Percentiles rank a stretch among this genome's conserved stretches.
phyloP scores from a whole-genome alignment of 805 yeast genomes.

The Wickerhamomyces canadensis region DNA sequence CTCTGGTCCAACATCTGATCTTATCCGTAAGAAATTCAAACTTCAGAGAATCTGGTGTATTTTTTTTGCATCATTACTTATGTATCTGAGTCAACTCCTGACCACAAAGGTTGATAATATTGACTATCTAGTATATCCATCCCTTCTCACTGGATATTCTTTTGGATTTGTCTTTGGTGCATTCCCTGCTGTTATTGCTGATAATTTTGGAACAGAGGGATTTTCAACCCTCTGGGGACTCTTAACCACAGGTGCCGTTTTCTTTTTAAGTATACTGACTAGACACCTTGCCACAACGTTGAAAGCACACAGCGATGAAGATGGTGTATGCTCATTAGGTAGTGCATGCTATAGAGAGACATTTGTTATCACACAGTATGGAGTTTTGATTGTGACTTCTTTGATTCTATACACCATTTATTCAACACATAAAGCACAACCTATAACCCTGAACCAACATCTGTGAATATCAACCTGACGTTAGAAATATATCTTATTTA shows the following conservation, averaged over 20 bases:
- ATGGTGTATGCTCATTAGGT: conserved; percentile 40
- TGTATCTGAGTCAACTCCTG: conserved; percentile 32
- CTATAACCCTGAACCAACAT: too few relatives aligned
- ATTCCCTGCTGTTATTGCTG: conserved; percentile 73
- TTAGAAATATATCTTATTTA: too few relatives aligned
- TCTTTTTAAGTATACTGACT: conserved; percentile 48
- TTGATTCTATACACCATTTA: conserved; percentile 9
- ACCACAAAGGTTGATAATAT: conserved; percentile 32
- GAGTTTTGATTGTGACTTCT: conserved; percentile 18
- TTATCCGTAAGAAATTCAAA: conserved; percentile 42
- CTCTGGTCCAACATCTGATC: conserved; percentile 64
- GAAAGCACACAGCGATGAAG: conserved; percentile 36
- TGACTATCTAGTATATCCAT: conserved; percentile 40
- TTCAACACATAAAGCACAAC: too few relatives aligned
- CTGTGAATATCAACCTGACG: too few relatives aligned
- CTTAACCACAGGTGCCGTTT: conserved; percentile 63
- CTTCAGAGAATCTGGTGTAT: conserved; percentile 67
- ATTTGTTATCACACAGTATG: conserved; percentile 25
- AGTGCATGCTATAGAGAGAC: conserved; percentile 42
- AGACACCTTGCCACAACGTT: conserved; percentile 51
- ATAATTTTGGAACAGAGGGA: conserved; percentile 57
- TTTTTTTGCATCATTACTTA: conserved; percentile 32
- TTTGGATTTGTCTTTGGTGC: conserved; percentile 72
- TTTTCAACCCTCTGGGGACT: conserved; percentile 78
- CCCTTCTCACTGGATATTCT: conserved; percentile 54